Conservation (phyloP, 495 filamentous ascomycete genomes). For the Xylaria venustula region DNA sequence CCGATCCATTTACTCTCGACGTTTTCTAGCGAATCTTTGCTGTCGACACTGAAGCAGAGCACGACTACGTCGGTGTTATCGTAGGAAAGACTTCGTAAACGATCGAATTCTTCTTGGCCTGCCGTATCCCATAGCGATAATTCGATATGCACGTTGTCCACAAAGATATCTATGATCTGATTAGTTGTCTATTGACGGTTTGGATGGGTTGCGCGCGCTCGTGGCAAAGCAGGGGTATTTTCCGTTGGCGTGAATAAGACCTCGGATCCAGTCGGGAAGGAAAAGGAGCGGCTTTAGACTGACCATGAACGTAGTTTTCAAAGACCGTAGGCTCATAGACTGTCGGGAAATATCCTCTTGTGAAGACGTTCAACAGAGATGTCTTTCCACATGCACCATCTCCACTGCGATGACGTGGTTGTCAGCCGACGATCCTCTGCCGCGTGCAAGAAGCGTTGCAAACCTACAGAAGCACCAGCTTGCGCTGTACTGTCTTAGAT, state of each 20-base stretch:
- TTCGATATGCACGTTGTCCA: slow-evolving; percentile 94
- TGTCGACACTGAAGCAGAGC: slow-evolving; percentile 97
- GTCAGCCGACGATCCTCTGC: slow-evolving; percentile 25
- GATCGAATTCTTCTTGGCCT: slow-evolving; percentile 98
- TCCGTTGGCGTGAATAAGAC: neutral
- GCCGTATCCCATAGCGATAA: slow-evolving; percentile 97
- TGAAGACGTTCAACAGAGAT: slow-evolving; percentile 96
- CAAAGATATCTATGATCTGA: slow-evolving; percentile 76
- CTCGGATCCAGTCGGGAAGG: neutral
- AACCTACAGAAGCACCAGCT: slow-evolving; percentile 93
- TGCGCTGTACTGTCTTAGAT: slow-evolving; percentile 84
- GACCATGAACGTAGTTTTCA: slow-evolving; percentile 99
- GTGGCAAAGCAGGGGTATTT: too few species aligned
- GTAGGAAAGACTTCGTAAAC: slow-evolving; percentile 90
- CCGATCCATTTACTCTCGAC: slow-evolving; percentile 97
- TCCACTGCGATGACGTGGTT: slow-evolving; percentile 56
- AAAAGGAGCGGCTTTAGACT: slow-evolving; percentile 16
- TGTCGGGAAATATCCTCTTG: slow-evolving; percentile 96
- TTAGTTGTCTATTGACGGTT: slow-evolving; percentile 13
- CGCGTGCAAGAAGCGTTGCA: neutral
- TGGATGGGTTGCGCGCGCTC: too few species aligned
- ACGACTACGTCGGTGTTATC: slow-evolving; percentile 94
- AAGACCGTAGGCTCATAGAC: slow-evolving; percentile 99
- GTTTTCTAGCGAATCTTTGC: slow-evolving; percentile 94
- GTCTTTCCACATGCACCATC: slow-evolving; percentile 99